Evolutionary conservation across 192 early-diverging fungal species (phyloP), one percentile per base, ranked within the genome.

Genomic region (Coemansia nantahalensis): DNA sequence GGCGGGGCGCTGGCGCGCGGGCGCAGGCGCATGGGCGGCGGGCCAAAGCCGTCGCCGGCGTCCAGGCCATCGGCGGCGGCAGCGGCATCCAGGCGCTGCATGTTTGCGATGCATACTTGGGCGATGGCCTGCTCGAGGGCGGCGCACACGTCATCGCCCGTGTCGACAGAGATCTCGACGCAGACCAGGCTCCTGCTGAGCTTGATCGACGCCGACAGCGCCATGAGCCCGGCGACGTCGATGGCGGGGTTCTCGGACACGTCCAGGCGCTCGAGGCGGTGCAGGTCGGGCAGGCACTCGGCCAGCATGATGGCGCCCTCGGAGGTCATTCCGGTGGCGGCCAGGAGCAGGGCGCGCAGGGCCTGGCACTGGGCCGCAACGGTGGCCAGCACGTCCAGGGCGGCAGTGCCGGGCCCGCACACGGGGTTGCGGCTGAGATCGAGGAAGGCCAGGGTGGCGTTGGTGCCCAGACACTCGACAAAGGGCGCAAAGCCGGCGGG

Each of bases 281-380:
- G 79, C 15, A 83, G 89, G 40, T 93, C 85, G 7, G 90, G 88
- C 36, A 95, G 56, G 22, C 81, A 80, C 66, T 95, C 92, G 16
- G 93, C 89, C 35, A 95, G 57, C 6, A 81, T 79, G 42, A 95
- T 88, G 10, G 89, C 83, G 54, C 84, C 88, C 57, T 90, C 90
- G 1, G 87, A 82, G 9, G 71, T 77, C 47, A 92, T 68, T 15
- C 68, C 59, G 4, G 83, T 82, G 11, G 80, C 68, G 11, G 88
- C 80, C 54, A 92, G 69, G 17, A 67, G 78, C 40, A 92, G 63
- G 37, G 77, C 80, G 39, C 59, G 73, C 13, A 92, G 66, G 15
- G 82, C 64, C 40, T 79, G 76, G 79, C 90, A 90, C 39, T 69
- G 64, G 1, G 66, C 48, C 49, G 89, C 50, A 4, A 82, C 80